phyloP scores from a whole-genome alignment of 2,329 filamentous ascomycete species.

The Anthostomella pinea region DNA sequence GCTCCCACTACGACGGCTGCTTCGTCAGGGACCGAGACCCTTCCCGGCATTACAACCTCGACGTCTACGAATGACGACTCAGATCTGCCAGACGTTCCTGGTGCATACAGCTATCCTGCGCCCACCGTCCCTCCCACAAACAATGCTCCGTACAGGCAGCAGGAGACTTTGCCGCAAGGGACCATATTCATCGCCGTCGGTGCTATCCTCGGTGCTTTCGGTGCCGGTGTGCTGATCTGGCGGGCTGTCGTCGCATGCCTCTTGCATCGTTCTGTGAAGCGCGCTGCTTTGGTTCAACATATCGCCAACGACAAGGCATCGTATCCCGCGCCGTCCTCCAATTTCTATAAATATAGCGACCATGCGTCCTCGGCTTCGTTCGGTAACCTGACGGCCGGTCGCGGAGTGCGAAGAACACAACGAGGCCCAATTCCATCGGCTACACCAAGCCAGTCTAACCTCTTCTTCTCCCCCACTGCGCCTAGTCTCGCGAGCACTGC shows the following conservation, averaged over 20 bases:
- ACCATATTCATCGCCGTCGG: conserved; percentile 96
- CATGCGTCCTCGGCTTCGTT: conserved; percentile 54
- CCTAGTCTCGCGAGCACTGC: conserved; percentile 50
- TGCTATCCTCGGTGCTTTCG: conserved; percentile 79
- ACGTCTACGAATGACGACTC: conserved; percentile 12
- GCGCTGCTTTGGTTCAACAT: conserved; percentile 74
- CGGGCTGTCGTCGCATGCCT: conserved; percentile 84
- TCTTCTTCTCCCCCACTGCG: conserved; percentile 96
- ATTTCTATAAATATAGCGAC: conserved; percentile 65
- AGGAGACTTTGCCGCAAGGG: conserved; percentile 80
- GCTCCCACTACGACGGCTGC: conserved; percentile 12
- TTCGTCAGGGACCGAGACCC: conserved; percentile 8
- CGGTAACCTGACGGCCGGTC: conserved; percentile 45
- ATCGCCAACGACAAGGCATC: conserved; percentile 66
- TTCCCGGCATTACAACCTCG: conserved; percentile 11
- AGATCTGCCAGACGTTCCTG: conserved; percentile 51
- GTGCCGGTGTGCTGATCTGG: conserved; percentile 81
- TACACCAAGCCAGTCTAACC: conserved; percentile 62
- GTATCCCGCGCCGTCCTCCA: conserved; percentile 55
- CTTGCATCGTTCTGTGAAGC: conserved; percentile 85
- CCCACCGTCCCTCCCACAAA: conserved; percentile 77
- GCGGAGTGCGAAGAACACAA: conserved; percentile 49
- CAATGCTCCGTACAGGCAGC: conserved; percentile 88
- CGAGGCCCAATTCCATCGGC: conserved; percentile 52
- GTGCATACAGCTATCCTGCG: conserved; percentile 63